A percentile compares a stretch with the other conserved stretches of the same genome.
phyloP scores from a whole-genome alignment of 352 stramenopile species.

The Globisporangium alternatum region DNA sequence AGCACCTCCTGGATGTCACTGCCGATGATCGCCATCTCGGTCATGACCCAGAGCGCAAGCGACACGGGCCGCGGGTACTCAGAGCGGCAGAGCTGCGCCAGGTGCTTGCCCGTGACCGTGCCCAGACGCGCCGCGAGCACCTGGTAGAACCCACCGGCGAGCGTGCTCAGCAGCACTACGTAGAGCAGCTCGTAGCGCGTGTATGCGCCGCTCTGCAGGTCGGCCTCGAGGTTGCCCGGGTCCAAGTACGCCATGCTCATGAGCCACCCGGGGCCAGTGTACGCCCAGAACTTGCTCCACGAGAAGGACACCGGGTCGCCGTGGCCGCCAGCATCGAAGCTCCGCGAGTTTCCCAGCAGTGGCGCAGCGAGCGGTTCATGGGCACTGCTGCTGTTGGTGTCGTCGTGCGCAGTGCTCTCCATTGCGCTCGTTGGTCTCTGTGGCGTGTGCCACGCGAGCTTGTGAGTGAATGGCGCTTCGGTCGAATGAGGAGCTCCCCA shows the following conservation, averaged over 20 bases:
- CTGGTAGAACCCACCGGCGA: conserved; percentile 90
- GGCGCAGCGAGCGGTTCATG: conserved; percentile 5
- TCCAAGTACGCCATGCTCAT: conserved; percentile 96
- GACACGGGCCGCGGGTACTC: conserved; percentile 76
- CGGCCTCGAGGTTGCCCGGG: conserved; percentile 94
- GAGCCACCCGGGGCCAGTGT: conserved; percentile 82
- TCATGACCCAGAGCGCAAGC: conserved; percentile 90
- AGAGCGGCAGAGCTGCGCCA: conserved; percentile 84
- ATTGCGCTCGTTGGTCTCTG: not conserved
- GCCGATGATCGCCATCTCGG: conserved; percentile 89
- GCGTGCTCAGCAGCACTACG: conserved; percentile 79
- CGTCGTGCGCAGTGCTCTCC: not conserved
- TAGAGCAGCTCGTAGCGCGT: conserved; percentile 88
- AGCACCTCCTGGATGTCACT: conserved; percentile 92
- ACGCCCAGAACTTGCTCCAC: conserved; percentile 70
- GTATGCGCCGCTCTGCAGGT: conserved; percentile 92
- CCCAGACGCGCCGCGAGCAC: conserved; percentile 89
- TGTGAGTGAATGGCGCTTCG: not conserved
- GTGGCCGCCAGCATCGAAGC: too few species aligned
- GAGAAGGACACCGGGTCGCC: conserved; percentile 29
- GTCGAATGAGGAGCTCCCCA: not conserved
- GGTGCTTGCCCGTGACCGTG: conserved; percentile 90
- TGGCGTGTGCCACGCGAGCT: not conserved
- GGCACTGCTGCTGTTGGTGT: not conserved
- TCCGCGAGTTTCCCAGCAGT: not conserved